Evolutionary conservation across 768 basidiomycete species (phyloP).

Genomic region (Gymnopilus dilepis): DNA sequence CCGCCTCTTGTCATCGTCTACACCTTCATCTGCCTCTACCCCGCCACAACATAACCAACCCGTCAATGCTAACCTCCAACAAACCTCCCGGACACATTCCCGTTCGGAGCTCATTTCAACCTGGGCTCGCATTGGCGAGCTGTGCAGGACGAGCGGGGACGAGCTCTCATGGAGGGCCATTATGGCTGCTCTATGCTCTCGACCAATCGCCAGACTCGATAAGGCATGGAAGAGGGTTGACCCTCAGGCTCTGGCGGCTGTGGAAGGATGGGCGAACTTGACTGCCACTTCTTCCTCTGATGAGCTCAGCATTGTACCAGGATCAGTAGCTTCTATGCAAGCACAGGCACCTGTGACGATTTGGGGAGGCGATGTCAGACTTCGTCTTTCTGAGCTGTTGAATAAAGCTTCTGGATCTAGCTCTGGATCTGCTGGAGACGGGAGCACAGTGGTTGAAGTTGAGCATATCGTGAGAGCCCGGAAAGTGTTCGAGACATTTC

Average conservation of each 20-base stretch:
- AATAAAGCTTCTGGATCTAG: slow-evolving; percentile 49
- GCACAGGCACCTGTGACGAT: slow-evolving; percentile 52
- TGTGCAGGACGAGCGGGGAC: slow-evolving; percentile 74
- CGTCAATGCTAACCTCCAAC: slow-evolving; percentile 3
- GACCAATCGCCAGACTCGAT: slow-evolving; percentile 75
- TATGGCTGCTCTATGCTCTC: slow-evolving; percentile 68
- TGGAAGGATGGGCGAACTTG: slow-evolving; percentile 72
- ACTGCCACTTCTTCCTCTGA: slow-evolving; percentile 26
- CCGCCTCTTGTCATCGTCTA: slow-evolving; percentile 5
- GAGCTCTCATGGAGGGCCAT: slow-evolving; percentile 84
- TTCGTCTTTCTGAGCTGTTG: slow-evolving; percentile 51
- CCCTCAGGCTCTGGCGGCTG: slow-evolving; percentile 53
- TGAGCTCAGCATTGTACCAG: not conserved
- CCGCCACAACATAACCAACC: not conserved
- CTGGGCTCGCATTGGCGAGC: slow-evolving; percentile 78
- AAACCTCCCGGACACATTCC: slow-evolving; percentile 66
- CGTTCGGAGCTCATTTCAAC: slow-evolving; percentile 74
- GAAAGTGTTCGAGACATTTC: slow-evolving; percentile 56
- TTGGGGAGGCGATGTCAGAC: slow-evolving; percentile 70
- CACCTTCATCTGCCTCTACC: not conserved
- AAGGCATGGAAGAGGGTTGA: slow-evolving; percentile 85
- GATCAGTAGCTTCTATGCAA: not conserved
- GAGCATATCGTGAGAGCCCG: slow-evolving; percentile 46
- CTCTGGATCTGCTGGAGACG: slow-evolving; percentile 44
- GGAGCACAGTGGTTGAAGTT: slow-evolving; percentile 46